Base-by-base conservation (phyloP, 306 rosid species). In the Comarum palustre region DNA sequence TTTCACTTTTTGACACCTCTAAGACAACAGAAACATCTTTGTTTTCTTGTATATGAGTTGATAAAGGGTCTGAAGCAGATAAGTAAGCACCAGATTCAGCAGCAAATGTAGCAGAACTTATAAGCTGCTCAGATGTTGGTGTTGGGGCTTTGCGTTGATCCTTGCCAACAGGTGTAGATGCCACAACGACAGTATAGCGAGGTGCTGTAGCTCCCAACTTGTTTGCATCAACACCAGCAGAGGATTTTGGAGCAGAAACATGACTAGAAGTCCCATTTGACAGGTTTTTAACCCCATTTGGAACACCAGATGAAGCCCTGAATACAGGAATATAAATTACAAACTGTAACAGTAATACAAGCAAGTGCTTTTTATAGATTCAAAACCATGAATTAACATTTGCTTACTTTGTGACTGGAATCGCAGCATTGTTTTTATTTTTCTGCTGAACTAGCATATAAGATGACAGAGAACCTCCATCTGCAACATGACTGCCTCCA, bases 261-360 rank as follows among this genome's bases (percentile, higher is more conserved):
- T 80, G 82, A 77, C 59, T 38, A 43, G 82, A 64, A 73, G 50
- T 85, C 77, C 83, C 97, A 84, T 84, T 86, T 66, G 91, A 73
- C 70, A 84, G 77, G 78, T 71, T 86, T 67, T 74, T 75, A 47
- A 79, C 61, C 72, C 82, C 86, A 25, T 81, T 79, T 46, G 85
- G 78, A 22, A 83, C 51, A 58, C 63, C 86, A 77, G 83, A 78
- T 50, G 87, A 81, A 72, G 71, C 83, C 36, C 97, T 91, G 77
- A 17, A 46, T 11, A 50, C 0, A 42, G 24, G 20, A 14, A 69
- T 16, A 58, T 10, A 75, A 11, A 41, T 31, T 16, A 46, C 15
- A 39, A 55, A 66, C n/a, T 73, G 43, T 24, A 31, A 63, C 27
- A 5, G 20, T 39, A 15, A 50, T 3, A 22, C 51, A 38, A 19